Conservation (phyloP, 768 basidiomycete genomes). For the Cystofilobasidium ferigula region DNA sequence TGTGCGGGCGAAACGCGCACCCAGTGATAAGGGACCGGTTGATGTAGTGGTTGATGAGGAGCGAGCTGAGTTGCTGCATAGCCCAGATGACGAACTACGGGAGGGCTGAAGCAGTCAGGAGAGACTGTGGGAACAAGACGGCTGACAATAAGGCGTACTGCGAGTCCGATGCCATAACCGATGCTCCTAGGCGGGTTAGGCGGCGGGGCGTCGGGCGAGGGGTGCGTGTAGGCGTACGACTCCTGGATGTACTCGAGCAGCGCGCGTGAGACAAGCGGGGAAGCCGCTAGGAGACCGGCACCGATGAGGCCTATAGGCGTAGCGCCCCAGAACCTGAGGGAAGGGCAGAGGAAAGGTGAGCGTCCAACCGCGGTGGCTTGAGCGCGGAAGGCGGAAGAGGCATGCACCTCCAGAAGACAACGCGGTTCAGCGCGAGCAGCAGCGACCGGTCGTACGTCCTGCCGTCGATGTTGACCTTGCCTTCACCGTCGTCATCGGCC, state of each 20-base stretch:
- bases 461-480: slow-evolving; percentile 17
- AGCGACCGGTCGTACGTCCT: slow-evolving; percentile 46
- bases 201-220: slow-evolving; percentile 40
- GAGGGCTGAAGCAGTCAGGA: no score
- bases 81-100: slow-evolving; percentile 56
- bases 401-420: slow-evolving; percentile 44
- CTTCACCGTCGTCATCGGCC: slow-evolving; percentile 11
- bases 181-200: no score
- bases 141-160: no score
- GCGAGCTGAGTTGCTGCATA: slow-evolving; percentile 57
- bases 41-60: slow-evolving; percentile 34
- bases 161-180: slow-evolving; percentile 60
- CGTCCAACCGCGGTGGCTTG: neutral
- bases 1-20: neutral
- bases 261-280: slow-evolving; percentile 51
- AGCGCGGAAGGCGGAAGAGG: neutral
- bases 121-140: no score
- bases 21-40: slow-evolving; percentile 11
- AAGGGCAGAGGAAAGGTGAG: neutral
- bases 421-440: slow-evolving; percentile 44
- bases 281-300: slow-evolving; percentile 42
- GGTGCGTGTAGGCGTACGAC: slow-evolving; percentile 43
- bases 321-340: slow-evolving; percentile 37
- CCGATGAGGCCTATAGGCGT: slow-evolving; percentile 44
- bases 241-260: slow-evolving; percentile 50